A percentile compares a stretch with the other conserved stretches of the same genome.
Evolutionary conservation across 768 basidiomycete species (phyloP).

Genomic region (Phylloporus scabripes): DNA sequence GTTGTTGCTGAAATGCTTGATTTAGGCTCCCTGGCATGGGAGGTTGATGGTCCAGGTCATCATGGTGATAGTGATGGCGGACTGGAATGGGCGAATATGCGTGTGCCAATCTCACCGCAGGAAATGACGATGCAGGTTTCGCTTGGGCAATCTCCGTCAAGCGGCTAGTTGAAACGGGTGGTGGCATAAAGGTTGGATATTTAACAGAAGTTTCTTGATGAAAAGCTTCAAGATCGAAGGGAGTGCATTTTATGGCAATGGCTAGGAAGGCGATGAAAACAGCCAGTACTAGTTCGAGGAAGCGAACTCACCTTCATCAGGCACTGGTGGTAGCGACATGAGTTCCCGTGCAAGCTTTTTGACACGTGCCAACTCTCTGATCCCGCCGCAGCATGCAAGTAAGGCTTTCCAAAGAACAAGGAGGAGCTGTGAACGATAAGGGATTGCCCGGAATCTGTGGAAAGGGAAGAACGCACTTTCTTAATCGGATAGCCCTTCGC

Average conservation of each 20-base stretch:
- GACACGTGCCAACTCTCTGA: conserved; percentile 77
- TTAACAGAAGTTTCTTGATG: conserved; percentile 89
- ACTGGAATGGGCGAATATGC: conserved; percentile 92
- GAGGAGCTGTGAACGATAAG: conserved; percentile 55
- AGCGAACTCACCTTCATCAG: conserved; percentile 40
- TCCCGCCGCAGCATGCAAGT: conserved; percentile 87
- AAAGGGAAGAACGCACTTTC: conserved; percentile 51
- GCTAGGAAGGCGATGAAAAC: conserved; percentile 29
- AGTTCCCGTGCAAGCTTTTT: conserved; percentile 85
- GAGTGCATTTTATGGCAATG: conserved; percentile 80
- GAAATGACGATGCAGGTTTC: conserved; percentile 32
- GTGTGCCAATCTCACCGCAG: conserved; percentile 70
- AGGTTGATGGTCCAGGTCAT: conserved; percentile 54
- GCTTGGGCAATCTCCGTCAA: conserved; percentile 18
- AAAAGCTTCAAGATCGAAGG: conserved; percentile 86
- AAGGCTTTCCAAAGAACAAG: conserved; percentile 93
- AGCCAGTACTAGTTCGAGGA: neutral
- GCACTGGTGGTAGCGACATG: conserved; percentile 58
- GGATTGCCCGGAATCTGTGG: neutral
- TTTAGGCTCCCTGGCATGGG: conserved; percentile 34
- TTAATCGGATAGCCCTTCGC: conserved; percentile 96
- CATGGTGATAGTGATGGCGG: conserved; percentile 91
- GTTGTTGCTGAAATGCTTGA: conserved; percentile 34
- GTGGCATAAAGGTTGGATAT: conserved; percentile 88
- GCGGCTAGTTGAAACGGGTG: conserved; percentile 38